Percentiles rank a stretch among this genome's conserved stretches.
Evolutionary conservation across 1,284 basidiomycete genomes (phyloP).

Genomic region (Cutaneotrichosporon daszewskae): DNA sequence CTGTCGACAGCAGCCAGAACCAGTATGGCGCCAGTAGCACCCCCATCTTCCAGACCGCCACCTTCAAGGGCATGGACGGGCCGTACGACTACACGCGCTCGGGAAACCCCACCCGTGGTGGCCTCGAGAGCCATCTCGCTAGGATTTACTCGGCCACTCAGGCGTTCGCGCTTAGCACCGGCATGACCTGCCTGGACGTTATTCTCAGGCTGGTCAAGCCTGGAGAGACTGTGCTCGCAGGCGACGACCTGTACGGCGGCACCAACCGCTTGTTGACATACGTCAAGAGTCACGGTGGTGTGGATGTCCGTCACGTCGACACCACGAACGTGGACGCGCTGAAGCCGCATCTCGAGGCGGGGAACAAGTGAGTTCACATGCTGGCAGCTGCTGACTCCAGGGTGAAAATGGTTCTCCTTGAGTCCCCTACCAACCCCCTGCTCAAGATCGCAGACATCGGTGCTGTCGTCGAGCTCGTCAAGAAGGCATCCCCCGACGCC

Average conservation of each 20-base stretch:
- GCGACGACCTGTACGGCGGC: constrained; percentile 96
- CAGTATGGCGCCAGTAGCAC: constrained; percentile 91
- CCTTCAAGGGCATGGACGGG: constrained; percentile 91
- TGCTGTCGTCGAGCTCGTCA: constrained; percentile 70
- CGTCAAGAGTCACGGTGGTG: constrained; percentile 77
- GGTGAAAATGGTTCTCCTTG: constrained; percentile 81
- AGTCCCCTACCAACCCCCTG: constrained; percentile 95
- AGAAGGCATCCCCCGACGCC: constrained; percentile 72
- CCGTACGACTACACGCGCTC: constrained; percentile 87
- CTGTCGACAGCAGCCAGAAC: constrained; percentile 81
- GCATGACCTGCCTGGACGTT: constrained; percentile 96
- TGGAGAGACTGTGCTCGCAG: constrained; percentile 89
- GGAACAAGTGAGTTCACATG: constrained; percentile 51
- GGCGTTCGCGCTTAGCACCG: constrained; percentile 87
- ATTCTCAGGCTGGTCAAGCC: constrained; percentile 92
- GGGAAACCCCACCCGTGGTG: constrained; percentile 93
- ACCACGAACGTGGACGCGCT: constrained; percentile 63
- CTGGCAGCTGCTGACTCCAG: constrained; percentile 18
- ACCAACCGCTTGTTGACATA: constrained; percentile 95
- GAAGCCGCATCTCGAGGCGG: constrained; percentile 59
- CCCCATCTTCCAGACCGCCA: constrained; percentile 96
- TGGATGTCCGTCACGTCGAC: constrained; percentile 89
- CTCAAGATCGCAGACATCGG: constrained; percentile 92
- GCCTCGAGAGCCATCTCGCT: constrained; percentile 90
- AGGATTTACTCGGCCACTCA: constrained; percentile 85